Evolutionary conservation across 441 rosid genomes (phyloP).

Genomic region (Gossypium schwendimanii): DNA sequence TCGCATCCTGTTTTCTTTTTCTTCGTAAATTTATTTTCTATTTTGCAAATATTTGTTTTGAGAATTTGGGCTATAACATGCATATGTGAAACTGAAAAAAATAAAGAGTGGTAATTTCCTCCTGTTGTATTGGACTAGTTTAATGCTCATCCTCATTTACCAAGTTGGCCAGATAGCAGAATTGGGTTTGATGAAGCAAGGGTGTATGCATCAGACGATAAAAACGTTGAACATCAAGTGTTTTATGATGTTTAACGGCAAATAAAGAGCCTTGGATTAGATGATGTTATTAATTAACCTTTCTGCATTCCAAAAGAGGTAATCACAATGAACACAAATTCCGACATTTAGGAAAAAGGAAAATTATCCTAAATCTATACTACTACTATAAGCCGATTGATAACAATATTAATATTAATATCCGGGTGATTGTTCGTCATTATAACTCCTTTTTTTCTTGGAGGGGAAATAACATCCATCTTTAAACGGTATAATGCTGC

Average conservation of each 20-base stretch:
- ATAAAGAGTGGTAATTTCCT: no score
- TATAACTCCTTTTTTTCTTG: background rate
- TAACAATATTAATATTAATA: background rate
- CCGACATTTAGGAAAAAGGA: background rate
- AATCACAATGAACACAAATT: background rate
- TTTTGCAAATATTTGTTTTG: no score
- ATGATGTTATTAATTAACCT: background rate
- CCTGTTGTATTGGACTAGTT: no score
- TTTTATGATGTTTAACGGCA: background rate
- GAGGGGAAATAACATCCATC: background rate
- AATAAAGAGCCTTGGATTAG: background rate
- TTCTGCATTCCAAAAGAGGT: background rate
- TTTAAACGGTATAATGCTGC: slow-evolving; percentile 73
- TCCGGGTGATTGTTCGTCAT: slow-evolving; percentile 22
- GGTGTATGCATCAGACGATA: no score
- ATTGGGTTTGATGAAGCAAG: no score
- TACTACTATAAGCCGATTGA: background rate
- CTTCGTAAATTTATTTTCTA: no score
- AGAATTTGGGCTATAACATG: no score
- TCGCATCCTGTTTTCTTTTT: no score
- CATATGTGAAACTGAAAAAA: no score
- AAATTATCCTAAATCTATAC: background rate
- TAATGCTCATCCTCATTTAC: no score
- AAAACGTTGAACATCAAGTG: no score
- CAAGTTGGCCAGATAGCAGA: no score